phyloP scores from a whole-genome alignment of 163 green algal genomes.

The Scenedesmus sp. region DNA sequence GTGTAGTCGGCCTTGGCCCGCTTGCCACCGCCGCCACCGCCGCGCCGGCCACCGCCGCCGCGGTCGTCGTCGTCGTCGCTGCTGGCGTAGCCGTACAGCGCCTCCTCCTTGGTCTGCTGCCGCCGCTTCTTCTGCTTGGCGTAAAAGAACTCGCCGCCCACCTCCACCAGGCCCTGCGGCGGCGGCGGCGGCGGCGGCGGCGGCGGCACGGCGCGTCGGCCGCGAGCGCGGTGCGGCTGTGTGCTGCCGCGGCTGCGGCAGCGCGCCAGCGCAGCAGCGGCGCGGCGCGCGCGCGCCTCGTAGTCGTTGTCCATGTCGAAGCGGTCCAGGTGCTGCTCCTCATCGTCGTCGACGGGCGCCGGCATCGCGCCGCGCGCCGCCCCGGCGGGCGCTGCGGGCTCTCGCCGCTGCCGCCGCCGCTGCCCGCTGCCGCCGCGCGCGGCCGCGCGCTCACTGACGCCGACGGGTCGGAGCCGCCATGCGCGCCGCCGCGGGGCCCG shows the following conservation, averaged over 20 bases:
- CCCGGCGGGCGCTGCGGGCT: no score
- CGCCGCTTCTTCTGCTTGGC: constrained; percentile 19
- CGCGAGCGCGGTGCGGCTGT: no score
- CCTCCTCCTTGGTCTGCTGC: constrained; percentile 83
- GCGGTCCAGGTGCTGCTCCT: constrained; percentile 67
- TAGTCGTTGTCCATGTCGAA: constrained; percentile 77
- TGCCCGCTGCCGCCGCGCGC: no score
- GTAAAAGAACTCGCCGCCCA: constrained; percentile 91
- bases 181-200: no score
- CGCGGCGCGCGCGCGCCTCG: no score
- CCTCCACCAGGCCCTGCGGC: constrained; percentile 80
- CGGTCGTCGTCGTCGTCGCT: constrained; percentile 58
- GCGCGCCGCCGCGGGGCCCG: no score
- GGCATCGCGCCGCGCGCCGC: background rate
- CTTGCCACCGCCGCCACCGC: no score
- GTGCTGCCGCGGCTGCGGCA: no score
- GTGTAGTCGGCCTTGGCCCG: constrained; percentile 73
- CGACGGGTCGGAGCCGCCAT: no score
- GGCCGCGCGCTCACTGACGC: no score
- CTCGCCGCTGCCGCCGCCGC: background rate
- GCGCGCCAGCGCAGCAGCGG: no score
- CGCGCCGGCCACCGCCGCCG: constrained; percentile 15
- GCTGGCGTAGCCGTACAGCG: constrained; percentile 78
- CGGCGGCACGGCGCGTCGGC: no score
- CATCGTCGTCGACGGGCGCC: constrained; percentile 51